Base-by-base conservation (phyloP, 2,329 filamentous ascomycete genomes). In the Claviceps sp. region DNA sequence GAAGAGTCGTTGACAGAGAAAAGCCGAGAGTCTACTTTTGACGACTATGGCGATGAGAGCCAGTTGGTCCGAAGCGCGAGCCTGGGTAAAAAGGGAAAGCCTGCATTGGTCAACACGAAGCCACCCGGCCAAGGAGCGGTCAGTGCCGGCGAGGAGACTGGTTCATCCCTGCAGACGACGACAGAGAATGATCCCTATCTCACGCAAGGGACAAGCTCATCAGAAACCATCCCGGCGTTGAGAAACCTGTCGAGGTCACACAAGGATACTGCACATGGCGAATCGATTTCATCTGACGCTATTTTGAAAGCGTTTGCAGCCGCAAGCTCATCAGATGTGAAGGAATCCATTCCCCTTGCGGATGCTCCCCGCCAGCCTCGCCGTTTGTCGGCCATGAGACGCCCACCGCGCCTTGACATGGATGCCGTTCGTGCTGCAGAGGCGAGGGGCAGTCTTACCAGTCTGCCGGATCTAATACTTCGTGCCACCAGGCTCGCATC, bases 381-480 rank as follows among this genome's bases (percentile, higher is more conserved):
- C 56, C 69, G 71, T 17, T 57, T 80, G 23, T 81, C 79, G 11
- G 77, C 75, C 13, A 72, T 82, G 52, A 71, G 75, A 57, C 70
- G 78, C 47, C 90, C 91, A 36, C 86, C 88, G 3, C 80, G 79
- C 38, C 71, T 96, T 4, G 82, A 96, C 62, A 84, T 96, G 23
- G 83, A 90, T 61, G 86, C 86, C 4, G 86, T 95, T 3, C 79
- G 82, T 57, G 82, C 85, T 49, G 86, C 87, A 16, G 88, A 96
- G 66, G 80, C 85, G 1, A 80, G 93, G 61, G 90, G 88, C 4
- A 96, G 90, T 64, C 74, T 95, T 56, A 97, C 93, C 1, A 96
- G 90, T 67, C 71, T 98, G 53, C 86, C 90, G 0, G 93, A 97
- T 64, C 71, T 98, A 54, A 97, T 98, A 58, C 78, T 82, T 61